phyloP scores from a whole-genome alignment of 768 basidiomycete genomes.

The Tulasnella sp. region DNA sequence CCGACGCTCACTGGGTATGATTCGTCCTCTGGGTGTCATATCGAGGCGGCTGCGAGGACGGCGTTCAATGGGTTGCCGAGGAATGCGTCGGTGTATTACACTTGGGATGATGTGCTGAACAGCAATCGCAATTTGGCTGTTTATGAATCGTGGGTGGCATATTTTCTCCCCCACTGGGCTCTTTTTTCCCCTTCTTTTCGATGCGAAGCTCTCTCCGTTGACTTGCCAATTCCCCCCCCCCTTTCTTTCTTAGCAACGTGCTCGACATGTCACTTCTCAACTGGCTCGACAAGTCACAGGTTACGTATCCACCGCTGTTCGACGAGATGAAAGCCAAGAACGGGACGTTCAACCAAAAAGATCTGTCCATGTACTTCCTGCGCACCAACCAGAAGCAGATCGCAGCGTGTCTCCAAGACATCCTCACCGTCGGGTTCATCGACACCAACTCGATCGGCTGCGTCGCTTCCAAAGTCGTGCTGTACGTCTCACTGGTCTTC shows the following conservation, averaged over 20 bases:
- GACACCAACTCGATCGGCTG: slow-evolving; percentile 93
- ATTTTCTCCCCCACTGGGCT: neutral
- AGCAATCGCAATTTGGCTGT: slow-evolving; percentile 73
- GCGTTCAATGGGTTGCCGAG: slow-evolving; percentile 20
- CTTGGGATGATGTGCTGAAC: slow-evolving; percentile 75
- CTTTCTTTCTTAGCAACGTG: slow-evolving; percentile 58
- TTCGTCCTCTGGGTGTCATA: slow-evolving; percentile 59
- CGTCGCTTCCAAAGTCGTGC: slow-evolving; percentile 87
- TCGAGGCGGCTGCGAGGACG: slow-evolving; percentile 39
- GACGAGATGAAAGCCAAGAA: slow-evolving; percentile 59
- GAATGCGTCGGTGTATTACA: slow-evolving; percentile 68
- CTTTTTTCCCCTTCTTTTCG: neutral
- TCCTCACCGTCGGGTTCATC: slow-evolving; percentile 82
- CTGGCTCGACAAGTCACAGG: slow-evolving; percentile 72
- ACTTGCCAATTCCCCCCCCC: neutral
- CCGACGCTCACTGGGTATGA: slow-evolving; percentile 65
- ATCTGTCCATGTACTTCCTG: slow-evolving; percentile 76
- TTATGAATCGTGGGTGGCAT: slow-evolving; percentile 67
- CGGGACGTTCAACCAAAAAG: slow-evolving; percentile 66
- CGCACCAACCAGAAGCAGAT: slow-evolving; percentile 56
- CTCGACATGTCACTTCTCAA: slow-evolving; percentile 77
- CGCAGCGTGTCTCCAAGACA: slow-evolving; percentile 76
- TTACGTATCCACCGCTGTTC: slow-evolving; percentile 75
- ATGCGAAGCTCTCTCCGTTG: neutral
- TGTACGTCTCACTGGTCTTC: slow-evolving; percentile 91